Percentiles rank a stretch among this genome's conserved stretches.
Evolutionary conservation across 179 eudicot species (phyloP).

Genomic region (Camellia oleifera): DNA sequence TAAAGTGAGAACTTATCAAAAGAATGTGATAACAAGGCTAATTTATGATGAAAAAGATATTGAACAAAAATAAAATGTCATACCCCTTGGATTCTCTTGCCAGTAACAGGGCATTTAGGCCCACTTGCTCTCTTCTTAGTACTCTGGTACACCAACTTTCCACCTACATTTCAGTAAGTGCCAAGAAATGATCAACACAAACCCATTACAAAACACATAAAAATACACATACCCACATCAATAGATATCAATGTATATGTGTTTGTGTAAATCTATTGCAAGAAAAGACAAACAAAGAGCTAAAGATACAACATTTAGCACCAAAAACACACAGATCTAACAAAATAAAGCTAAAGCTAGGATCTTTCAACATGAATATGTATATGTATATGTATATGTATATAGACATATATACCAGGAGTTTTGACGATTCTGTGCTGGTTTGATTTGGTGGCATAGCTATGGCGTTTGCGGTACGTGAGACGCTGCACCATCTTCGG

Average conservation of each 20-base stretch:
- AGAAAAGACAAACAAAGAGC: too few relatives aligned
- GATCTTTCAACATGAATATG: neutral
- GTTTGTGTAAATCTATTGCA: too few relatives aligned
- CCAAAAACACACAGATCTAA: too few relatives aligned
- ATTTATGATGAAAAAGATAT: too few relatives aligned
- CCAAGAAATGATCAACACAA: neutral
- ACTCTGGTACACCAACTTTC: slow-evolving; percentile 54
- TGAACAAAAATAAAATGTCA: neutral
- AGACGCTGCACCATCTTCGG: slow-evolving; percentile 69
- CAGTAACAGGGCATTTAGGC: slow-evolving; percentile 76
- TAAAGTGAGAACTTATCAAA: too few relatives aligned
- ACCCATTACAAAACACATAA: neutral
- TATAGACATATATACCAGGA: slow-evolving; percentile 51
- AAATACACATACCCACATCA: neutral
- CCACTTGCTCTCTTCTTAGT: slow-evolving; percentile 85
- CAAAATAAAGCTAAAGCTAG: neutral
- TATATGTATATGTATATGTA: neutral
- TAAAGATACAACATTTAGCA: too few relatives aligned
- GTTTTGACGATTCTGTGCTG: slow-evolving; percentile 69
- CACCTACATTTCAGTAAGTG: slow-evolving; percentile 35
- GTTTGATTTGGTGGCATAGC: slow-evolving; percentile 82
- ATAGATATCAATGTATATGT: too few relatives aligned
- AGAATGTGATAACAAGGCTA: too few relatives aligned
- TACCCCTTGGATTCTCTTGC: slow-evolving; percentile 84
- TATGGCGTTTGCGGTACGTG: slow-evolving; percentile 62